A percentile compares a stretch with the other conserved stretches of the same genome.
Evolutionary conservation across 495 filamentous ascomycete genomes (phyloP).

Genomic region (Tuber magnatum): DNA sequence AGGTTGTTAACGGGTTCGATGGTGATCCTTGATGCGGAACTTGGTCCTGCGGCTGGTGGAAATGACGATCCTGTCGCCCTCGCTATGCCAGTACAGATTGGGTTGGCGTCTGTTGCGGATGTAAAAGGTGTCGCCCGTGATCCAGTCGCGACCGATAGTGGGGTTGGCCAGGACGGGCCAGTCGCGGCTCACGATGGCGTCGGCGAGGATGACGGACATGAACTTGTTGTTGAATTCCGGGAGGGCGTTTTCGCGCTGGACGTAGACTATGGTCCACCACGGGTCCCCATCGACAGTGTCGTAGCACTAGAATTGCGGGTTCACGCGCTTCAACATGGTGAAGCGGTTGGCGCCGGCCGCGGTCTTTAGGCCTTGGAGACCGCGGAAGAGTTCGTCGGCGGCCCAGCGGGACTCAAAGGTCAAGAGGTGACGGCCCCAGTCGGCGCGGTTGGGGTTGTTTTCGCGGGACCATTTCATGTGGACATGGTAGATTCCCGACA

Average conservation of each 20-base stretch:
- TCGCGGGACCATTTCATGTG: conserved; percentile 11
- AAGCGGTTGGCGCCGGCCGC: not conserved
- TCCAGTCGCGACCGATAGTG: conserved; percentile 9
- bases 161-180: conserved; percentile 14
- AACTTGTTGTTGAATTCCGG: conserved; percentile 3
- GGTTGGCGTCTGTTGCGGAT: conserved; percentile 27
- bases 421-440: conserved; percentile 7
- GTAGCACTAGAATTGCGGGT: conserved; percentile 24
- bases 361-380: not conserved
- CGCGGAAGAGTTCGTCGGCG: conserved; percentile 25
- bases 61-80: not conserved
- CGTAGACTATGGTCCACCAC: not conserved
- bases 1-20: not conserved
- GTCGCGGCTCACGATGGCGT: not conserved
- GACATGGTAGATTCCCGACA: conserved; percentile 15
- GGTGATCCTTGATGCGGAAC: conserved; percentile 13
- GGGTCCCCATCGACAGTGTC: conserved; percentile 3
- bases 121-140: conserved; percentile 10
- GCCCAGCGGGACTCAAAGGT: conserved; percentile 14
- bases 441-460: not conserved
- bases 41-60: conserved; percentile 14
- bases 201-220: conserved; percentile 6
- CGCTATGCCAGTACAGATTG: conserved; percentile 15
- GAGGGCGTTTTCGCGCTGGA: conserved; percentile 3
- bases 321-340: conserved; percentile 4